Base-by-base conservation (phyloP, 179 eudicot genomes). In the Nepenthes alata region DNA sequence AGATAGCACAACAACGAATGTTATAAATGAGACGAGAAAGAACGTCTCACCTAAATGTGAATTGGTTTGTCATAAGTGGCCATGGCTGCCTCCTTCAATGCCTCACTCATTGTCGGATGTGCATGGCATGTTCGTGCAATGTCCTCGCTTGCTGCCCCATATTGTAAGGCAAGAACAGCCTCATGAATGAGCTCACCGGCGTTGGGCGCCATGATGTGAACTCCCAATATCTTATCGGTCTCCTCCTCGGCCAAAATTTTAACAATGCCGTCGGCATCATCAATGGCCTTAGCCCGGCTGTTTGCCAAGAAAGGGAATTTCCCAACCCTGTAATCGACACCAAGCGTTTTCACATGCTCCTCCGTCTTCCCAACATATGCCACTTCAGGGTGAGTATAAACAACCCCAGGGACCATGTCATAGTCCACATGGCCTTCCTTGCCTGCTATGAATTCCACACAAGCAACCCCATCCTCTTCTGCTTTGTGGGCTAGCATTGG, bases 401-500 rank as follows among this genome's bases (percentile, higher is more conserved):
- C 84, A 16, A 91, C 95, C 11, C 96, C 96, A 4, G 96, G 98
- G 39, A 91, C 98, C 83, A 83, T 10, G 73, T 91, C 95, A 56
- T 91, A 91, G 81, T 86, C 98, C 64, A 91, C 96, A 34, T 91
- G 97, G 47, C 95, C 96, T 62, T 79, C 85, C 70, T 88, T 91
- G 57, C 97, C 96, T 11, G 96, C 95, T 68, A 91, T 75, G 68
- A 71, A 88, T 69, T 88, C 98, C 5, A 88, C 98, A 62, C 98
- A 91, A 7, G 95, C 96, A 68, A 86, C 83, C 51, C 96, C 96
- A 59, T 91, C 98, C 62, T 91, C 96, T 71, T 88, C 98, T 7
- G 98, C 98, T 77, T 91, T 91, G 83, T 91, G 98, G 55, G 98
- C 96, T 75, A 91, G 69, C 98, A 91, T 88, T 7, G 98, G 98